These are phyloP conservation scores for Yamadazyma friedrichii DNA, from an alignment of 1,139 yeast species.

Conservation along the genomic window DNA sequence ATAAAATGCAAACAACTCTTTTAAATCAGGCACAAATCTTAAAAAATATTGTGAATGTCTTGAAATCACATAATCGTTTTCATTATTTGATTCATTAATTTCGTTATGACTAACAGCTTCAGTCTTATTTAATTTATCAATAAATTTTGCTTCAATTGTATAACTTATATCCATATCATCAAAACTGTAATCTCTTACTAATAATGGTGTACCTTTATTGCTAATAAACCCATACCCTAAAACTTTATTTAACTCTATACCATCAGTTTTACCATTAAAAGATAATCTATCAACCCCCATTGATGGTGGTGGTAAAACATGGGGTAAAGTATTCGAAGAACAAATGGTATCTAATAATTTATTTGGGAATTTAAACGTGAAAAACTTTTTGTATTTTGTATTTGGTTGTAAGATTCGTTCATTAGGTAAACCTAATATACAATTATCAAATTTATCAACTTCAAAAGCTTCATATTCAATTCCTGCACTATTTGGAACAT, in stretches of 20 bases:
- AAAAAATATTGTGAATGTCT: slow-evolving; percentile 38
- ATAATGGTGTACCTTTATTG: slow-evolving; percentile 42
- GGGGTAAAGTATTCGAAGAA: slow-evolving; percentile 50
- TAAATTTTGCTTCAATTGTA: slow-evolving; percentile 44
- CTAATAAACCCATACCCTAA: slow-evolving; percentile 45
- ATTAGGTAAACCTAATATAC: slow-evolving; percentile 51
- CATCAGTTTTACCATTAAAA: slow-evolving; percentile 34
- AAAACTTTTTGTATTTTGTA: slow-evolving; percentile 56
- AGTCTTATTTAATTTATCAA: slow-evolving; percentile 33
- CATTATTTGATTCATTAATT: slow-evolving; percentile 35
- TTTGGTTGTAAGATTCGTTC: slow-evolving; percentile 52
- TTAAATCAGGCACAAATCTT: slow-evolving; percentile 41
- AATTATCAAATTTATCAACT: slow-evolving; percentile 46
- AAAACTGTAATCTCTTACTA: slow-evolving; percentile 42
- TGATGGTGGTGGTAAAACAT: slow-evolving; percentile 63
- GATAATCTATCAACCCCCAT: slow-evolving; percentile 55
- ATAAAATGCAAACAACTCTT: slow-evolving; percentile 28
- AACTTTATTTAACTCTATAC: slow-evolving; percentile 39
- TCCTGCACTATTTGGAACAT: slow-evolving; percentile 51
- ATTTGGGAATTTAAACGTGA: slow-evolving; percentile 62
- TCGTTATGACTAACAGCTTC: slow-evolving; percentile 35
- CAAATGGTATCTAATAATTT: slow-evolving; percentile 58
- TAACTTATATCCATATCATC: slow-evolving; percentile 44
- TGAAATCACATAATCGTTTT: slow-evolving; percentile 37
- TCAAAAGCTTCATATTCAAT: slow-evolving; percentile 45